Base-by-base conservation (phyloP, 2,329 filamentous ascomycete genomes). In the Daldinia eschscholtzii region DNA sequence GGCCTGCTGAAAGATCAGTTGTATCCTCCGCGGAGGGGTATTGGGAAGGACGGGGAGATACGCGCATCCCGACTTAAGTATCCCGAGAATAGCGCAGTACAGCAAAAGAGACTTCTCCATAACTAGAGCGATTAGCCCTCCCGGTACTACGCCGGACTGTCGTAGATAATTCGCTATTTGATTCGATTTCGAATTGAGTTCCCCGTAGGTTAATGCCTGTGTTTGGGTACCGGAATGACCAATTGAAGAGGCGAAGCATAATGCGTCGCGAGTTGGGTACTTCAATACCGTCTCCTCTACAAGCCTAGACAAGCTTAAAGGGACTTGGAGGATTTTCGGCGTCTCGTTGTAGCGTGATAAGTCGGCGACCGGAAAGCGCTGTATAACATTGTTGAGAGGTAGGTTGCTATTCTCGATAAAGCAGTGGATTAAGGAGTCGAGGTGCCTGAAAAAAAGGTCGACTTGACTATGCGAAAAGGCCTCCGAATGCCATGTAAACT, bases 21-120 rank as follows among this genome's bases (percentile, higher is more conserved):
- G 77, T 0, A 92, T 81, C 57, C 92, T 85, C 9, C 88, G 84
- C 0, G 76, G 23, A 0, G 93, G 93, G 0, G 90, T 92, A n/a
- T 86, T 88, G 0, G 92, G 91, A 0, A 93, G 84, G 3, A 97
- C 83, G 0, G 93, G 93, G n/a, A 97, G 80, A 75, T 97, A 96
- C 6, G 90, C 93, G 74, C 89, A 90, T 7, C 93, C 93, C 4
- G 88, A 82, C 75, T 97, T 97, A 35, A 93, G 79, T 23, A 91
- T 86, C 1, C 89, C 93, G 33, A 97, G 82, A 28, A 97, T 92
- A 0, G 89, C 85, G 30, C 90, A 83, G 75, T 97, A 97, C 0
- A 97, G 81, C 28, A 89, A 79, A 0, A 89, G 78, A 0, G 91
- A 94, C 76, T 96, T 97, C 23, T 94, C 88, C 87, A 97, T 90